phyloP scores from a whole-genome alignment of 345 rosid species.

The Mangifera indica region DNA sequence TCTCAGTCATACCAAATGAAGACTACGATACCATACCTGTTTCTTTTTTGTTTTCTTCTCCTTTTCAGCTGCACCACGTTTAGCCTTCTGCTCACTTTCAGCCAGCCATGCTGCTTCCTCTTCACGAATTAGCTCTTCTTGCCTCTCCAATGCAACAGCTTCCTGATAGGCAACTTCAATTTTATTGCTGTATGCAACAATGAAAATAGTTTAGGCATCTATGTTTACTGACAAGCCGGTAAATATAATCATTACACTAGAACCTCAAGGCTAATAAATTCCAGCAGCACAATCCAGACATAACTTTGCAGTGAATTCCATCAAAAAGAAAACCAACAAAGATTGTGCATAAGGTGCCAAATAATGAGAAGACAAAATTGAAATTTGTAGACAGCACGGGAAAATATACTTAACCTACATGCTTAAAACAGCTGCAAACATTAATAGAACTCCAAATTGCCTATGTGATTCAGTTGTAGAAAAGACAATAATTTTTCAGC shows the following conservation, averaged over 20 bases:
- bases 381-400: too few relatives aligned
- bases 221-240: neutral
- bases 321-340: neutral
- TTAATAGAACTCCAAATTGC: neutral
- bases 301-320: neutral
- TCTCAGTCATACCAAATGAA: conserved; percentile 5
- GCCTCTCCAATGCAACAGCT: conserved; percentile 86
- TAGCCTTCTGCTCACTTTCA: conserved; percentile 79
- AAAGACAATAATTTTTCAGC: neutral
- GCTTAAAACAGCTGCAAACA: neutral
- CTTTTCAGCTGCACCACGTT: conserved; percentile 64
- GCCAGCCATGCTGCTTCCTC: conserved; percentile 88
- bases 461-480: neutral
- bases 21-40: conserved; percentile 44
- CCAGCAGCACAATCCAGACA: neutral
- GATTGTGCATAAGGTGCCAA: neutral
- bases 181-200: conserved; percentile 56
- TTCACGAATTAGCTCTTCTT: conserved; percentile 94
- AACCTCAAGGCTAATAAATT: neutral
- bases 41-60: conserved; percentile 92
- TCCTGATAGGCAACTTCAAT: conserved; percentile 94
- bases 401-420: neutral
- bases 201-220: conserved; percentile 18
- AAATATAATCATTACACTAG: neutral
- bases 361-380: too few relatives aligned